Conservation (phyloP, 345 rosid genomes). For the Microthlaspi erraticum region DNA sequence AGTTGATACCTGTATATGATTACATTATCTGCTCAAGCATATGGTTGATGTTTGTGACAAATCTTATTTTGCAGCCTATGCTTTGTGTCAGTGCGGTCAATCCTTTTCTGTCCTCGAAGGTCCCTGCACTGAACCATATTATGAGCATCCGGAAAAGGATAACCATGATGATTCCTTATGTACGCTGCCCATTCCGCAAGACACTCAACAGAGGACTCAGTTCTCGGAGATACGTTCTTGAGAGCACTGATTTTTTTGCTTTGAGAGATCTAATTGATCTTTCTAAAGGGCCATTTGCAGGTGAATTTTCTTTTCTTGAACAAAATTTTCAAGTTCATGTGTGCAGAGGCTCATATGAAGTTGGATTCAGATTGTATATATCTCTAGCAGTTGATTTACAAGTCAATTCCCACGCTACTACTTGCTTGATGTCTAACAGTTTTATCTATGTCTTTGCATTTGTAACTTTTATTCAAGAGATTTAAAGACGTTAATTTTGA, state of each 20-base stretch:
- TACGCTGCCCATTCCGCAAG: conserved; percentile 90
- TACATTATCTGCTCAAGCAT: conserved; percentile 4
- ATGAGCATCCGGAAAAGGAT: conserved; percentile 73
- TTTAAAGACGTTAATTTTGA: conserved; percentile 30
- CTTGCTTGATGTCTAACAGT: conserved; percentile 9
- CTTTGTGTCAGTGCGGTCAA: conserved; percentile 96
- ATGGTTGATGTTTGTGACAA: conserved; percentile 25
- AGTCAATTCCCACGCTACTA: conserved; percentile 5
- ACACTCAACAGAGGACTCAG: conserved; percentile 84
- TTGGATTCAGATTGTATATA: conserved; percentile 6
- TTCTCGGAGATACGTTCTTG: conserved; percentile 89
- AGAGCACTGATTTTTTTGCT: conserved; percentile 89
- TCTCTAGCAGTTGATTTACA: conserved; percentile 27
- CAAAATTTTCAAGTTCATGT: neutral
- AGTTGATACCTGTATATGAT: conserved; percentile 3
- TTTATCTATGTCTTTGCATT: conserved; percentile 7
- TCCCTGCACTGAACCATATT: conserved; percentile 86
- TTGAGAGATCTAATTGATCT: conserved; percentile 93
- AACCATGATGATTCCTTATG: conserved; percentile 75
- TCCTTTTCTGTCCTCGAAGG: conserved; percentile 84
- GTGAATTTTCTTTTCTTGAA: conserved; percentile 48
- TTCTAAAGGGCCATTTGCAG: conserved; percentile 97
- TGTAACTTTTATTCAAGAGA: conserved; percentile 23
- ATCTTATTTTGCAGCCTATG: conserved; percentile 75
- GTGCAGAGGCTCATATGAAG: conserved; percentile 19